Conservation (phyloP, 768 basidiomycete genomes). For the Boletus rufocinnamomeus region DNA sequence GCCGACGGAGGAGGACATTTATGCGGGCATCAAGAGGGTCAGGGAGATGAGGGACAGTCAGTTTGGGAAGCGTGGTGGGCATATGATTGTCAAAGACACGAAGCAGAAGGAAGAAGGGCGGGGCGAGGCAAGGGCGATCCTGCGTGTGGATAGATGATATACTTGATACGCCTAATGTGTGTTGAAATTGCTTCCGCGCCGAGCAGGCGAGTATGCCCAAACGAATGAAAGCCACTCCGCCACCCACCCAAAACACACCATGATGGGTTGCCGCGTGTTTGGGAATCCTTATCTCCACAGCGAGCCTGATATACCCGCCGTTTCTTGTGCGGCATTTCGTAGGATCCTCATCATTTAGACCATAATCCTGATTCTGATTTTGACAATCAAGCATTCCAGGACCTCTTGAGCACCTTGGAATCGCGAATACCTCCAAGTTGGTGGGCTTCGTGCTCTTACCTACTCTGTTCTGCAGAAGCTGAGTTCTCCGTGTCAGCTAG, state of each 20-base stretch:
- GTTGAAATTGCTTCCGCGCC: constrained; percentile 8
- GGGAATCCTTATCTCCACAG: not conserved
- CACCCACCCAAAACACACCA: not conserved
- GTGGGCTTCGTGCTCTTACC: not conserved
- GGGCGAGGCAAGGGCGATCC: not conserved
- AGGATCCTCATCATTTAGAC: not conserved
- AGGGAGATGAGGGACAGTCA: constrained; percentile 32
- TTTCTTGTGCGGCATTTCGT: not conserved
- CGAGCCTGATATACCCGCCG: not conserved
- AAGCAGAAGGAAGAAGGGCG: not conserved
- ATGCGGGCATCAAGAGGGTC: constrained; percentile 28
- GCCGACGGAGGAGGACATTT: constrained; percentile 45
- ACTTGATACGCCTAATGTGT: not conserved
- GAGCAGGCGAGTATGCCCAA: too few relatives aligned
- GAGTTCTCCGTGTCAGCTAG: not conserved
- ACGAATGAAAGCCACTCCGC: not conserved
- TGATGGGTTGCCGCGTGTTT: not conserved
- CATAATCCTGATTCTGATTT: not conserved
- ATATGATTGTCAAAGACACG: not conserved
- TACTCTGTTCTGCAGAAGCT: not conserved
- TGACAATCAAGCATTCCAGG: not conserved
- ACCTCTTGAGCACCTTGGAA: not conserved
- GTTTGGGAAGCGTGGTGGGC: constrained; percentile 20
- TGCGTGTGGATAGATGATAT: not conserved
- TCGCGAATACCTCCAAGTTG: not conserved